These are phyloP conservation scores for Phaeoacremonium minimum DNA, from an alignment of 2,329 filamentous ascomycete species.

Conservation along the genomic window DNA sequence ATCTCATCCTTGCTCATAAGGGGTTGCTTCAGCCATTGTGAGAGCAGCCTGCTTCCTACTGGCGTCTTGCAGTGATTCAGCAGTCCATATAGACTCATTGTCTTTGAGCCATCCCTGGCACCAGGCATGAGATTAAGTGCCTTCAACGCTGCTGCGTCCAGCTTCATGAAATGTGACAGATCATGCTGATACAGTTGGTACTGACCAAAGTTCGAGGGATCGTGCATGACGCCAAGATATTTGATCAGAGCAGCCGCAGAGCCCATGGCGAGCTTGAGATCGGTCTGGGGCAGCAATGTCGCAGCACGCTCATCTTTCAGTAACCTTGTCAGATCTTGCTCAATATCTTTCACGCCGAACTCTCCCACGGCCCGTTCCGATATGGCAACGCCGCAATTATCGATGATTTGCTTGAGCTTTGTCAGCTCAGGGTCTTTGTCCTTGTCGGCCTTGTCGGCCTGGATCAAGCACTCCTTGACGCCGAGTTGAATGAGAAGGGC, in stretches of 20 bases:
- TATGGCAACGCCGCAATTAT: conserved; percentile 87
- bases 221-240: conserved; percentile 85
- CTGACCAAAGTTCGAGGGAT: conserved; percentile 92
- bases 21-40: conserved; percentile 97
- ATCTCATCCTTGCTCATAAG: conserved; percentile 89
- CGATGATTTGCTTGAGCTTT: conserved; percentile 84
- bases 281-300: conserved; percentile 78
- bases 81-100: conserved; percentile 91
- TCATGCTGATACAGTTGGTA: conserved; percentile 98
- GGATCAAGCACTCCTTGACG: conserved; percentile 89
- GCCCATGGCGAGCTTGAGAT: conserved; percentile 93
- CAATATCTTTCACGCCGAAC: conserved; percentile 87
- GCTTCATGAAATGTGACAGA: conserved; percentile 94
- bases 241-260: conserved; percentile 91
- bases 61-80: conserved; percentile 98
- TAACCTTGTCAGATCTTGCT: conserved; percentile 85
- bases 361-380: conserved; percentile 73
- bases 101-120: conserved; percentile 89
- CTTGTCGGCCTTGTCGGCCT: conserved; percentile 72
- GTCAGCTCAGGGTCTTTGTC: conserved; percentile 83
- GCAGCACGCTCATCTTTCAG: conserved; percentile 81
- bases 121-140: conserved; percentile 97
- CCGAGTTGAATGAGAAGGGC: conserved; percentile 93
- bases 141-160: conserved; percentile 90
- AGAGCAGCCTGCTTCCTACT: conserved; percentile 80